Percentiles rank a stretch among this genome's conserved stretches.
Evolutionary conservation across 1,284 basidiomycete genomes (phyloP).

Genomic region (Vanrija humicola): DNA sequence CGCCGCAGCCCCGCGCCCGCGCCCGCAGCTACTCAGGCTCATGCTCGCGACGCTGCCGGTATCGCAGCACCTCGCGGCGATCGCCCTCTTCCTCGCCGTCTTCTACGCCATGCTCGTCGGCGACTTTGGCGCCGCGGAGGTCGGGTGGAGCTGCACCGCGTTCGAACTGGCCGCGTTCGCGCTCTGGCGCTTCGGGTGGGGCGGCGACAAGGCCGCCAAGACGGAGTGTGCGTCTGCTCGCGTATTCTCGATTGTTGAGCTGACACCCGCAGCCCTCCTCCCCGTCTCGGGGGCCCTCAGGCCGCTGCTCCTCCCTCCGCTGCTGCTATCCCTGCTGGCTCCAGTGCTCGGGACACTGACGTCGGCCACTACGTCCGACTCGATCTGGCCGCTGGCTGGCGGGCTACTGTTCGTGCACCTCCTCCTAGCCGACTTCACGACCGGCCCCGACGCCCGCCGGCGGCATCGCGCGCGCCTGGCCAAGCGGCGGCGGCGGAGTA

Average conservation of each 20-base stretch:
- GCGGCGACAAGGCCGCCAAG: not conserved
- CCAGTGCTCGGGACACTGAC: slow-evolving; percentile 89
- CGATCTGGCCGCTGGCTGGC: slow-evolving; percentile 87
- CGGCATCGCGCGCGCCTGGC: slow-evolving; percentile 15
- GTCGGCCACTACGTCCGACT: slow-evolving; percentile 90
- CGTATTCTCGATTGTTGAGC: not conserved
- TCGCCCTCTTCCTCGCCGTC: slow-evolving; percentile 74
- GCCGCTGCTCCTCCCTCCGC: slow-evolving; percentile 69
- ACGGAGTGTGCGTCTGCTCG: no score
- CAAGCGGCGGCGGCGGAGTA: slow-evolving; percentile 2
- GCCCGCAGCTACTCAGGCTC: slow-evolving; percentile 61
- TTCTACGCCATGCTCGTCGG: slow-evolving; percentile 69
- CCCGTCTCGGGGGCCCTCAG: slow-evolving; percentile 36
- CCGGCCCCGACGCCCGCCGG: slow-evolving; percentile 36
- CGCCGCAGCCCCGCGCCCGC: slow-evolving; percentile 26
- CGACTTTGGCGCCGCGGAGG: slow-evolving; percentile 61
- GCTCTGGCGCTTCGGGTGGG: slow-evolving; percentile 48
- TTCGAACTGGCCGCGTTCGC: slow-evolving; percentile 63
- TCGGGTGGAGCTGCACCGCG: slow-evolving; percentile 67
- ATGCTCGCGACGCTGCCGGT: slow-evolving; percentile 70
- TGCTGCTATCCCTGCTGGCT: slow-evolving; percentile 81
- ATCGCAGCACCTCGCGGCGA: slow-evolving; percentile 75
- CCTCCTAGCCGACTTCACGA: slow-evolving; percentile 64
- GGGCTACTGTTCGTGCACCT: slow-evolving; percentile 62
- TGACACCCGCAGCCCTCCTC: slow-evolving; percentile 53